Evolutionary conservation across 1,284 basidiomycete genomes (phyloP).

Genomic region (Ceratobasidium sp.): DNA sequence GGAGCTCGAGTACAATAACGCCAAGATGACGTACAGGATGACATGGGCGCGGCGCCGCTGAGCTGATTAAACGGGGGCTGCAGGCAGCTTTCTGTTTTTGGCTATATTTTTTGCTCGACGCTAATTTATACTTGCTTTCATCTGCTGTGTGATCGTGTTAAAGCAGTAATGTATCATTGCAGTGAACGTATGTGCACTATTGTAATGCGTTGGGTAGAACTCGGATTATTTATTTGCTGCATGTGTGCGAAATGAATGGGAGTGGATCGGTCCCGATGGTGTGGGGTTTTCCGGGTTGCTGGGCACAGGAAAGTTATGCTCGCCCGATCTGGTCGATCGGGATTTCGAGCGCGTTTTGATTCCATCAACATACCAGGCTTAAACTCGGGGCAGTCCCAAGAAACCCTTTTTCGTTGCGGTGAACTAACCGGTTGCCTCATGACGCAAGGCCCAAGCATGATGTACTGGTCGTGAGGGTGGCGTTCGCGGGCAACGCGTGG

Average conservation of each 20-base stretch:
- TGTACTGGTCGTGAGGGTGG: background rate
- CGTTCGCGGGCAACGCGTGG: background rate
- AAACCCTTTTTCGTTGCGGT: background rate
- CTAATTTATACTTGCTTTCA: slow-evolving; percentile 39
- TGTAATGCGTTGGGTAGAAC: slow-evolving; percentile 15
- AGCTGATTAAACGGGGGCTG: background rate
- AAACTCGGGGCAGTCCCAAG: too few relatives aligned
- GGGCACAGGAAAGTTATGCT: slow-evolving; percentile 11
- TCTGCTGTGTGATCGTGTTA: slow-evolving; percentile 17
- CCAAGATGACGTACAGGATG: slow-evolving; percentile 22
- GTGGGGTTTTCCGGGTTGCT: background rate
- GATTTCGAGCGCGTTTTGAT: slow-evolving; percentile 17
- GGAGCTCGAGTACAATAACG: background rate
- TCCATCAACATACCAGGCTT: slow-evolving; percentile 15
- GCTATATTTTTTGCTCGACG: slow-evolving; percentile 14
- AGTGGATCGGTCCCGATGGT: background rate
- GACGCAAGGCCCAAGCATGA: slow-evolving; percentile 2
- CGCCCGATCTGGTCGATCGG: slow-evolving; percentile 34
- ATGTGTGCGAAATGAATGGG: background rate
- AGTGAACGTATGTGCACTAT: slow-evolving; percentile 6
- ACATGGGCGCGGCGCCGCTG: slow-evolving; percentile 31
- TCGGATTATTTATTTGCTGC: slow-evolving; percentile 1
- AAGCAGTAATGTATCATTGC: slow-evolving; percentile 19
- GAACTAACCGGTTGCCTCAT: background rate
- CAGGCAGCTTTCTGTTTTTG: background rate